Conservation (phyloP, 148 eudicot species). For the Mesembryanthemum crystallinum region DNA sequence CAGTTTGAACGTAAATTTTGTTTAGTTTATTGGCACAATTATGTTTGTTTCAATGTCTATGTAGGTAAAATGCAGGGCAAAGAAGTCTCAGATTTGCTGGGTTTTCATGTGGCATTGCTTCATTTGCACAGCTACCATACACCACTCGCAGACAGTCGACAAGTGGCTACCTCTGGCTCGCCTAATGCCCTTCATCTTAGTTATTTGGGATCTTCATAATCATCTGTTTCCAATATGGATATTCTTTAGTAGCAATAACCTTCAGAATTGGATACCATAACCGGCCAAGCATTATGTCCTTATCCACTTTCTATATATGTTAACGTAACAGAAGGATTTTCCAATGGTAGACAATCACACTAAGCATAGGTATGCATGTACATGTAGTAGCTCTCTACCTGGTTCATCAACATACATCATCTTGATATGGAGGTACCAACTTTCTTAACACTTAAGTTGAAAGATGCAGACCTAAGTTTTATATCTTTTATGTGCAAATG, state of each 20-base stretch:
- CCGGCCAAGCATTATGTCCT: too few relatives aligned
- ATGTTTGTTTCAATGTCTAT: slow-evolving; percentile 25
- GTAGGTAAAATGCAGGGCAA: slow-evolving; percentile 26
- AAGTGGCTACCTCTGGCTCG: slow-evolving; percentile 17
- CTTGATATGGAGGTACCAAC: too few relatives aligned
- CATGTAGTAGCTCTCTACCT: too few relatives aligned
- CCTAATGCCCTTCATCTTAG: background rate
- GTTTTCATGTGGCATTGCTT: slow-evolving; percentile 27
- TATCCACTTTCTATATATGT: too few relatives aligned
- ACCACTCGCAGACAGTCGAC: slow-evolving; percentile 23
- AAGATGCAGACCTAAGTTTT: too few relatives aligned
- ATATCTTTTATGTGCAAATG: too few relatives aligned
- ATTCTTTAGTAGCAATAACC: background rate
- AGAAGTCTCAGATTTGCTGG: slow-evolving; percentile 17
- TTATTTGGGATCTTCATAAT: background rate
- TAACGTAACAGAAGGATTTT: too few relatives aligned
- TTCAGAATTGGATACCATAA: background rate
- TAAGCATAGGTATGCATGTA: too few relatives aligned
- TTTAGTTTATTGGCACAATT: slow-evolving; percentile 2
- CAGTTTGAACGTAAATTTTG: background rate
- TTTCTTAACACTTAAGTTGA: too few relatives aligned
- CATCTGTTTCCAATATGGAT: slow-evolving; percentile 18
- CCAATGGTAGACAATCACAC: too few relatives aligned
- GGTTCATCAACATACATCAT: too few relatives aligned
- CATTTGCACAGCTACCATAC: background rate